Evolutionary conservation across 371 early-diverging fungal genomes (phyloP).

Genomic region (Lichtheimia corymbifera): DNA sequence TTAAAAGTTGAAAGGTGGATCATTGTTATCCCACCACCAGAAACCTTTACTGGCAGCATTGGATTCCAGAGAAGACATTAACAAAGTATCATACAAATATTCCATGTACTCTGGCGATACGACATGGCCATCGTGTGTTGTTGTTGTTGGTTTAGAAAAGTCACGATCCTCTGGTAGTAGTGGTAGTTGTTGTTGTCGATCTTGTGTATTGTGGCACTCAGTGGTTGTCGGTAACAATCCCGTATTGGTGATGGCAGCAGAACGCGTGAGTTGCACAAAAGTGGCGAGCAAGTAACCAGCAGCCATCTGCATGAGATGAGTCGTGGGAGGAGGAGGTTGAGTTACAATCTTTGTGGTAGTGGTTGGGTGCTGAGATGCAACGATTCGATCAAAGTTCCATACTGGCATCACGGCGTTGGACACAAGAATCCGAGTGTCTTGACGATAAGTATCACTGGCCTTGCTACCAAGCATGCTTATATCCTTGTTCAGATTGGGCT

Average conservation of each 20-base stretch:
- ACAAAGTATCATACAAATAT: conserved; percentile 45
- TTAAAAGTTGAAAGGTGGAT: background rate
- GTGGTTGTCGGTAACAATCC: background rate
- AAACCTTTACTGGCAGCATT: conserved; percentile 31
- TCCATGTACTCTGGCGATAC: conserved; percentile 36
- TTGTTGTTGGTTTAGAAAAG: conserved; percentile 20
- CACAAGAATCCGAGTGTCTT: conserved; percentile 47
- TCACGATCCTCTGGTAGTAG: conserved; percentile 39
- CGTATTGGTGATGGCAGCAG: conserved; percentile 11
- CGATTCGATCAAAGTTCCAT: conserved; percentile 44
- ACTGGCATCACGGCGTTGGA: conserved; percentile 51
- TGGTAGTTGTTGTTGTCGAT: conserved; percentile 12
- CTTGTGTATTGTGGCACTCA: background rate
- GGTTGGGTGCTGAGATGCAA: conserved; percentile 12
- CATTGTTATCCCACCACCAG: conserved; percentile 38
- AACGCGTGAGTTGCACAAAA: conserved; percentile 29
- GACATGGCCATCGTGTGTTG: conserved; percentile 7
- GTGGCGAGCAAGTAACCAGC: conserved; percentile 27
- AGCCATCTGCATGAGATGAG: conserved; percentile 17
- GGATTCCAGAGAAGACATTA: conserved; percentile 36
- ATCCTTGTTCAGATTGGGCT: conserved; percentile 49
- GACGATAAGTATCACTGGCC: conserved; percentile 48
- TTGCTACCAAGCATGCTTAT: conserved; percentile 48
- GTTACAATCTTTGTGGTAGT: conserved; percentile 7
- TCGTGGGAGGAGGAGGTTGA: background rate